Percentiles rank a stretch among this genome's conserved stretches.
Evolutionary conservation across 768 basidiomycete species (phyloP).

Genomic region (Tephrocybe sp.): DNA sequence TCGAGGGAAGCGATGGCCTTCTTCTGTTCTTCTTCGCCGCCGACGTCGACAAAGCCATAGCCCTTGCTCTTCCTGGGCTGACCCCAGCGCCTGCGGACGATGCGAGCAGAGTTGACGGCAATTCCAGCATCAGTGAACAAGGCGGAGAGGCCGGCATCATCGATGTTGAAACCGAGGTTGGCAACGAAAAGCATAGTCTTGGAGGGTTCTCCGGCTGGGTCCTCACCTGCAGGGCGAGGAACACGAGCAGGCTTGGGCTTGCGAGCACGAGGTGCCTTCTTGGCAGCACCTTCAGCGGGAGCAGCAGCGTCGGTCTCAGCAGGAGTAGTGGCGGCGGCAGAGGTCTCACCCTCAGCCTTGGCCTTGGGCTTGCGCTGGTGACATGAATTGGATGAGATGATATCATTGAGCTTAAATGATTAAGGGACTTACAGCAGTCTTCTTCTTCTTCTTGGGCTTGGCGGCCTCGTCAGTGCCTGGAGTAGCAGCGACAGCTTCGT

Average conservation of each 20-base stretch:
- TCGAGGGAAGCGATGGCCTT: conserved; percentile 87
- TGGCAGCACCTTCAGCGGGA: conserved; percentile 35
- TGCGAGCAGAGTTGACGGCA: conserved; percentile 79
- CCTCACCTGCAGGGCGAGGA: conserved; percentile 73
- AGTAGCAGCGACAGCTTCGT: conserved; percentile 44
- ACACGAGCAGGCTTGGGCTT: conserved; percentile 57
- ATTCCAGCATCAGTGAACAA: conserved; percentile 89
- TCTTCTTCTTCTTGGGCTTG: conserved; percentile 86
- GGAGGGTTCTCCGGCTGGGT: conserved; percentile 84
- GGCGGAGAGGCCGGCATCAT: conserved; percentile 74
- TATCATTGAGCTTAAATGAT: conserved; percentile 12
- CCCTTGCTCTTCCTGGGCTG: conserved; percentile 89
- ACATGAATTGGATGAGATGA: conserved; percentile 17
- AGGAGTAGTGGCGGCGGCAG: conserved; percentile 32
- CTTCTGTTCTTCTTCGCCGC: conserved; percentile 81
- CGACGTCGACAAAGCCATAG: conserved; percentile 97
- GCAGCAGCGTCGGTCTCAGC: conserved; percentile 26
- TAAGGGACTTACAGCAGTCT: conserved; percentile 47
- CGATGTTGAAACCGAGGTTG: conserved; percentile 94
- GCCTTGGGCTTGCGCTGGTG: conserved; percentile 61
- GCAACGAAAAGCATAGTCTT: conserved; percentile 92
- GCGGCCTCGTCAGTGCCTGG: conserved; percentile 64
- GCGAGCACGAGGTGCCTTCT: conserved; percentile 52
- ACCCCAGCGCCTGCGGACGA: conserved; percentile 84
- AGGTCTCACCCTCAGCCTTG: conserved; percentile 36